phyloP scores from a whole-genome alignment of 2,329 filamentous ascomycete species.

The Fusarium domesticum region DNA sequence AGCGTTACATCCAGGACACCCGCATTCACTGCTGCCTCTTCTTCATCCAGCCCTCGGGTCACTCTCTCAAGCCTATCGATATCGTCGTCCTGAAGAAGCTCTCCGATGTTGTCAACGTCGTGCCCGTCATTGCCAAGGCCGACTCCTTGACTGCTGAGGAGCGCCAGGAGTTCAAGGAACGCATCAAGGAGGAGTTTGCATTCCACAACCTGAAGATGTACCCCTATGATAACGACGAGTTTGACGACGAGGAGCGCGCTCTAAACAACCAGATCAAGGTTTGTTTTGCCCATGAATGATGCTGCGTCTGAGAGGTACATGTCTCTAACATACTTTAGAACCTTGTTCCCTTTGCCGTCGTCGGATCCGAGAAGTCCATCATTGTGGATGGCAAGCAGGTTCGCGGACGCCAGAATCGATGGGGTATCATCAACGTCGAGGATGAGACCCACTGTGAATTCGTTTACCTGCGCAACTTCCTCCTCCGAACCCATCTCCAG shows the following conservation, averaged over 20 bases:
- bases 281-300: conserved; percentile 25
- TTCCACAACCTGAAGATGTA: conserved; percentile 99
- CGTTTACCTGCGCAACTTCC: conserved; percentile 95
- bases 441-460: conserved; percentile 99
- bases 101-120: conserved; percentile 97
- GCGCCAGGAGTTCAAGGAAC: conserved; percentile 94
- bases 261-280: conserved; percentile 98
- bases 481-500: conserved; percentile 96
- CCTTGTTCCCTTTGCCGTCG: conserved; percentile 94
- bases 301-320: background rate
- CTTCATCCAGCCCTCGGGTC: conserved; percentile 98
- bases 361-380: conserved; percentile 97
- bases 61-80: conserved; percentile 98
- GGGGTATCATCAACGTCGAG: conserved; percentile 99
- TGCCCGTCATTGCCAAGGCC: conserved; percentile 97
- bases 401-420: conserved; percentile 95
- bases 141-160: conserved; percentile 96
- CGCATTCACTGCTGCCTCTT: conserved; percentile 99
- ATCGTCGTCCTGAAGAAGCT: conserved; percentile 99
- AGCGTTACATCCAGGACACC: conserved; percentile 98
- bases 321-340: conserved; percentile 56
- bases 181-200: conserved; percentile 98
- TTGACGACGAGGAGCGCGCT: conserved; percentile 92
- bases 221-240: conserved; percentile 98
- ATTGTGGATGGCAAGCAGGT: conserved; percentile 97